phyloP scores from a whole-genome alignment of 2,329 filamentous ascomycete genomes.

The Tolypocladium cylindrosporum region DNA sequence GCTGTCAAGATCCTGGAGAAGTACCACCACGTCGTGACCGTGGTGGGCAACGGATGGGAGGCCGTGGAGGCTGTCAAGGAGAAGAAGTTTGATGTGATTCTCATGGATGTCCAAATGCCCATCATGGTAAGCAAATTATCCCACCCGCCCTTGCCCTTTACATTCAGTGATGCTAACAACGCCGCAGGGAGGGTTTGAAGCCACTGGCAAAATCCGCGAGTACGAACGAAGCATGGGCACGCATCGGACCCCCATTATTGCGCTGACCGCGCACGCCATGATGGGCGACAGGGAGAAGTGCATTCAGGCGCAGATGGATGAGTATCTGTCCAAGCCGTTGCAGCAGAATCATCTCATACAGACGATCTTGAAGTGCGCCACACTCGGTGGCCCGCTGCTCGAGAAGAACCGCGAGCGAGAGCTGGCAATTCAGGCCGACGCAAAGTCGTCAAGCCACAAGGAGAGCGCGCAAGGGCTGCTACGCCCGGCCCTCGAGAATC shows the following conservation, averaged over 20 bases:
- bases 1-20: constrained; percentile 97
- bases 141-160: neutral
- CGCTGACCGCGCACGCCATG: constrained; percentile 96
- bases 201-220: constrained; percentile 90
- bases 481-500: constrained; percentile 37
- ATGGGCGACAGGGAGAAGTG: constrained; percentile 96
- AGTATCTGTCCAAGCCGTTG: constrained; percentile 92
- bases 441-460: constrained; percentile 32
- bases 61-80: constrained; percentile 87
- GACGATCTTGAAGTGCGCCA: constrained; percentile 93
- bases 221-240: constrained; percentile 77
- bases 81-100: constrained; percentile 88
- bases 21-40: constrained; percentile 85
- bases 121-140: constrained; percentile 61
- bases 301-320: constrained; percentile 98
- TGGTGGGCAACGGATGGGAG: constrained; percentile 90
- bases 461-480: constrained; percentile 25
- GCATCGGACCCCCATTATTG: constrained; percentile 87
- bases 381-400: constrained; percentile 72
- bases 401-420: constrained; percentile 63
- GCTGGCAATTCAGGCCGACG: constrained; percentile 39
- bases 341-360: constrained; percentile 97
- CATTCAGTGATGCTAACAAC: constrained; percentile 22
- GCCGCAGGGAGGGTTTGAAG: constrained; percentile 83
- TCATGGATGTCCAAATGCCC: constrained; percentile 99